Base-by-base conservation (phyloP, 2,329 filamentous ascomycete species). In the Coniochaeta sp. region DNA sequence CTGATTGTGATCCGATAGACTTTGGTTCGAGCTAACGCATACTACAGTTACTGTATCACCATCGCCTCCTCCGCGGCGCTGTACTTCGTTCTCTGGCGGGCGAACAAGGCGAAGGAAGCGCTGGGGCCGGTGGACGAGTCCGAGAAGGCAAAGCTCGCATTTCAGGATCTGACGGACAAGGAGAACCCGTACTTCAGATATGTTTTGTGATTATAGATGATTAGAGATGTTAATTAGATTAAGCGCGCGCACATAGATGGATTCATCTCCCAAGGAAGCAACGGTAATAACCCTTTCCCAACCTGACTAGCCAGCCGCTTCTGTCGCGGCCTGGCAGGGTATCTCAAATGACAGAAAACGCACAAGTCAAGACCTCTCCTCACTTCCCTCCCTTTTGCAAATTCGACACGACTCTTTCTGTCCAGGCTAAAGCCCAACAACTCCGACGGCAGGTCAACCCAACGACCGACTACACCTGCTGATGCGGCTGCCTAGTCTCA, bases 131-230 rank as follows among this genome's bases (percentile, higher is more conserved):
- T 80, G 6, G 76, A 87, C 56, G 81, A 86, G 55, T 64, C 69
- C 13, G 83, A 88, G 59, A 72, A 82, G 49, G 85, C 81, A 46
- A 81, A 81, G 57, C 61, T 85, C 49, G 84, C 83, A 0, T 89
- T 88, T 53, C 74, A 81, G 51, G 84, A 87, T 61, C 65, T 87
- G 56, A 87, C 85, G 0, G 85, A 88, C 57, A 82, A 79, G 63
- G 72, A 87, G 65, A 87, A 88, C 57, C 75, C 76, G 1, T 83
- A 83, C 60, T 88, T 88, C 58, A 71, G 76, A 58, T 88, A 87
- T 56, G 78, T 76, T 1, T 62, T 77, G 51, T 79, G 61, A 59
- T 14, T 10, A 24, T 14, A 38, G 33, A 38, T 38, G n/a, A 47
- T 30, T 47, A 47, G 9, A 20, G 18, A 14, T 16, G 18, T 16